Evolutionary conservation across 306 rosid species (phyloP).

Genomic region (Aeschynomene evenia): DNA sequence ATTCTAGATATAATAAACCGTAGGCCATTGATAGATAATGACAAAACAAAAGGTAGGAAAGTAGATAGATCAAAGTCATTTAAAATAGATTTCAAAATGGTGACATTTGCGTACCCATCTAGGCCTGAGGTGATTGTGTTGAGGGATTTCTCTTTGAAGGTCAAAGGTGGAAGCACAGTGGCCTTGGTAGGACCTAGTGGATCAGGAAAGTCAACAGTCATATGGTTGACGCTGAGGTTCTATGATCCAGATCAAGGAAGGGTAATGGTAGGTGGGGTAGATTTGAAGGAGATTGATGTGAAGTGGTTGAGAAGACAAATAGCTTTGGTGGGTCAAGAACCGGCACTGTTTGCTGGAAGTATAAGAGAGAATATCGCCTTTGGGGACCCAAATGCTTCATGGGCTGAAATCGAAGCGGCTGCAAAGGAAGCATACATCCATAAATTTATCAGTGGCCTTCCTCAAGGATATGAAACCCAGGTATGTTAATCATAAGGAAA

Average conservation of each 20-base stretch:
- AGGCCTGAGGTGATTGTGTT: constrained; percentile 72
- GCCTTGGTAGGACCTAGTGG: constrained; percentile 88
- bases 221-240: constrained; percentile 87
- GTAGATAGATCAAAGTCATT: constrained; percentile 46
- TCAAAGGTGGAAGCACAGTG: constrained; percentile 69
- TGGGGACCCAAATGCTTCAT: constrained; percentile 65
- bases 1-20: constrained; percentile 66
- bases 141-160: constrained; percentile 63
- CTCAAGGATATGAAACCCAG: constrained; percentile 92
- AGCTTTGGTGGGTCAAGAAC: constrained; percentile 94
- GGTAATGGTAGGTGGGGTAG: constrained; percentile 71
- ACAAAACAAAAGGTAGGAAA: constrained; percentile 43
- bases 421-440: constrained; percentile 80
- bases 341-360: constrained; percentile 78
- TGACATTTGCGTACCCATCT: constrained; percentile 79
- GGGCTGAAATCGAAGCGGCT: constrained; percentile 86
- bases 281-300: constrained; percentile 65
- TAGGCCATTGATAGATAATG: constrained; percentile 52
- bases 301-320: constrained; percentile 84
- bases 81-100: constrained; percentile 70
- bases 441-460: constrained; percentile 80
- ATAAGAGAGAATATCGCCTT: constrained; percentile 82
- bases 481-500: too few species aligned
- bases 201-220: constrained; percentile 86
- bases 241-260: constrained; percentile 86